phyloP scores from a whole-genome alignment of 2,329 filamentous ascomycete species.

The Microcyclosporella mali region DNA sequence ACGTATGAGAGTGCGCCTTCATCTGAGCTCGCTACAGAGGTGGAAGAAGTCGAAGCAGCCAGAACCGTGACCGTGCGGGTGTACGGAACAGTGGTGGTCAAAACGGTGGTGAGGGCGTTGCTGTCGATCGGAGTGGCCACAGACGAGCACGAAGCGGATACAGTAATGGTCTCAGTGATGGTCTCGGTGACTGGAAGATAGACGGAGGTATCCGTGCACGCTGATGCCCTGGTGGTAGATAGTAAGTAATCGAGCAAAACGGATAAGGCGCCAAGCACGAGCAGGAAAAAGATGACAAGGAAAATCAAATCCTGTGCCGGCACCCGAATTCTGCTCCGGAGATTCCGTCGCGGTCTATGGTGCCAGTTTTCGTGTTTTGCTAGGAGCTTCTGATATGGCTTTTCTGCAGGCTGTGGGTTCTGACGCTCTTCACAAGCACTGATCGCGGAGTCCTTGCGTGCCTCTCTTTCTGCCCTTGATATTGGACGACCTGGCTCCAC shows the following conservation, averaged over 20 bases:
- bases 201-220: constrained; percentile 18
- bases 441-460: constrained; percentile 1
- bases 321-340: too few relatives aligned
- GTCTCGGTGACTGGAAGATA: constrained; percentile 25
- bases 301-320: too few relatives aligned
- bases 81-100: constrained; percentile 10
- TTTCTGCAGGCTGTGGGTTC: too few relatives aligned
- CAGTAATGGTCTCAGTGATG: constrained; percentile 15
- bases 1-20: constrained; percentile 3
- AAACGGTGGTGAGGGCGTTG: constrained; percentile 8
- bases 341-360: too few relatives aligned
- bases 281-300: constrained; percentile 16
- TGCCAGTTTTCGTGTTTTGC: too few relatives aligned
- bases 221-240: constrained; percentile 22
- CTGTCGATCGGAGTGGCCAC: constrained; percentile 1
- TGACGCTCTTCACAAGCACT: not conserved
- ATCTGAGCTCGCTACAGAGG: not conserved
- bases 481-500: not conserved
- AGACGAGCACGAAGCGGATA: constrained; percentile 6
- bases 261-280: constrained; percentile 22
- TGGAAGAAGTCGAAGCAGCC: constrained; percentile 5
- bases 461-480: not conserved
- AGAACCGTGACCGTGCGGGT: constrained; percentile 16
- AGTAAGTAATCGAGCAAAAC: constrained; percentile 27
- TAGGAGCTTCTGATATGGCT: too few relatives aligned